Evolutionary conservation across 139 green algal genomes (phyloP).

Genomic region (Eudorina sp.): DNA sequence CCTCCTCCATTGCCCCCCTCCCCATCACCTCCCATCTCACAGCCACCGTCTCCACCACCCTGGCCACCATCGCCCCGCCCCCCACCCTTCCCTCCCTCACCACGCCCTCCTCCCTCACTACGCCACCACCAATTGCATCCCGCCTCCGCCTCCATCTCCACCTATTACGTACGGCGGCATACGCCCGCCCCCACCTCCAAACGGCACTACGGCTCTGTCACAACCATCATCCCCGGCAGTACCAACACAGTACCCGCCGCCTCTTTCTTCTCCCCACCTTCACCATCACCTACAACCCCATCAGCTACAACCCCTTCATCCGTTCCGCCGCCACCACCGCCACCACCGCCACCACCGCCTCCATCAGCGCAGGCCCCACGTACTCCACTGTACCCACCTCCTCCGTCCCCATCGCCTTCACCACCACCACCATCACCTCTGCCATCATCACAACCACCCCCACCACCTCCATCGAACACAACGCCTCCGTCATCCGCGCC

Average conservation of each 20-base stretch:
- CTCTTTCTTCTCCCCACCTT: not conserved
- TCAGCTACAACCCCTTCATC: not conserved
- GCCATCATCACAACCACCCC: not conserved
- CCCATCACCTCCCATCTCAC: not conserved
- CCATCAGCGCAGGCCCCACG: not conserved
- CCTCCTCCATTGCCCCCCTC: not conserved
- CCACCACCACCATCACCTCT: not conserved
- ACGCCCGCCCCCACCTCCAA: not conserved
- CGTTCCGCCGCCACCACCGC: not conserved
- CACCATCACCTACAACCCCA: slow-evolving; percentile 1
- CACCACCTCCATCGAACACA: not conserved
- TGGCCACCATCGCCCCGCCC: too few relatives aligned
- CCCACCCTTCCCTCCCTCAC: not conserved
- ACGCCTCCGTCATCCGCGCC: not conserved
- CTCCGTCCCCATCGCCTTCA: not conserved
- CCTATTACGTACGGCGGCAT: too few relatives aligned
- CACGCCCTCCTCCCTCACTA: not conserved
- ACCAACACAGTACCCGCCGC: not conserved
- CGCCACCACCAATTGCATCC: not conserved
- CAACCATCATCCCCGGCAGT: not conserved
- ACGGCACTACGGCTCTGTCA: not conserved
- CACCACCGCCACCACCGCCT: not conserved
- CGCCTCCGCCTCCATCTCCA: not conserved
- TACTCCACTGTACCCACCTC: not conserved
- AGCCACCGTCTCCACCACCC: not conserved